Evolutionary conservation across 345 rosid genomes (phyloP), one percentile per base, ranked within the genome.

Genomic region (Streptanthus diversifolius): DNA sequence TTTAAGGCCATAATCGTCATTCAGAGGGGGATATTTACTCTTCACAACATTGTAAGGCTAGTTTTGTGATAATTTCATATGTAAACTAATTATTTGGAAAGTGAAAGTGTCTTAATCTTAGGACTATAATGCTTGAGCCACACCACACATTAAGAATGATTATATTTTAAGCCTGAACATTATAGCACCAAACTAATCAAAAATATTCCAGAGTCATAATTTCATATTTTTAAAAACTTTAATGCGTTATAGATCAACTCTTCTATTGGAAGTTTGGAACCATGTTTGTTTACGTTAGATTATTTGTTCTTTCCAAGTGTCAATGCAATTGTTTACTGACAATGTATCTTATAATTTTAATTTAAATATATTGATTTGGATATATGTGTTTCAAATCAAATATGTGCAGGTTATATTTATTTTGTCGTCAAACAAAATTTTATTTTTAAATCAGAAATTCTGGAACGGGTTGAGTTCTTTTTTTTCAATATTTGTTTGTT

Each of bases 111-210:
- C 11, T 53, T n/a, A 54, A 39, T 8, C 11, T 53, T n/a, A 54
- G n/a, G 71, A 21, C 45, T 54, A 22, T 54, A 43, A 43, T 63
- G 70, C 70, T 63, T 18, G 56, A 72, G 18, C 70, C 39, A 64
- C n/a, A 17, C 62, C 62, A 32, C 64, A 17, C 64, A 63, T 55
- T 44, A 21, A 27, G 27, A 30, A 52, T 41, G n/a, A 36, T 18
- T 32, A 54, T 32, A 30, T 53, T 14, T 32, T 22, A 10, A 13
- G 25, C 36, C 14, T 59, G 13, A 15, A 45, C 18, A 6, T 5
- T 44, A 14, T n/a, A 4, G 6, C 66, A 58, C 27, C 19, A 30
- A 44, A 33, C 40, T 6, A 41, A 19, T 41, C 17, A 24, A 36
- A 37, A 36, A 51, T 9, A n/a, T 24, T 36, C 8, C n/a, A 9